Evolutionary conservation across 805 yeast genomes (phyloP).

Genomic region (Cyberlindnera bimundalis): DNA sequence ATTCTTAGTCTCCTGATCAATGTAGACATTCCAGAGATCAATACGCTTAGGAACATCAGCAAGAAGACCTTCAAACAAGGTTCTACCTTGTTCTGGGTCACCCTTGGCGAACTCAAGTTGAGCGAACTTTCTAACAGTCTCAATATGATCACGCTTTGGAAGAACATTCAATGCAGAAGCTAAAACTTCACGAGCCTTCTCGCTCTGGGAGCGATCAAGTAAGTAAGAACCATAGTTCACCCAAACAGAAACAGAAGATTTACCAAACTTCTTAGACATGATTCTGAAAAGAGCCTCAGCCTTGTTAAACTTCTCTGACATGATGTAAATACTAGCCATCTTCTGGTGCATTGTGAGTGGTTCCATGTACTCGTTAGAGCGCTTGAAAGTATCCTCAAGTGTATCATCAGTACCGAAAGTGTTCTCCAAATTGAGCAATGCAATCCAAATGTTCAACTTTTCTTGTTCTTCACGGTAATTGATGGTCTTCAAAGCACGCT

Average conservation of each 20-base stretch:
- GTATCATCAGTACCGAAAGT: constrained; percentile 87
- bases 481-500: constrained; percentile 88
- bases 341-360: constrained; percentile 76
- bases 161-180: constrained; percentile 69
- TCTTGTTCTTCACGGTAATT: constrained; percentile 90
- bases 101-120: constrained; percentile 85
- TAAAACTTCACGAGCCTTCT: constrained; percentile 68
- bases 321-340: constrained; percentile 67
- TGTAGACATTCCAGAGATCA: constrained; percentile 92
- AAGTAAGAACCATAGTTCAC: constrained; percentile 74
- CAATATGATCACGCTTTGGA: constrained; percentile 71
- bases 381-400: constrained; percentile 73
- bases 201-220: constrained; percentile 50
- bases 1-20: constrained; percentile 85
- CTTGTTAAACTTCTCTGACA: constrained; percentile 66
- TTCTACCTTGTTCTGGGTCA: constrained; percentile 91
- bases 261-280: constrained; percentile 78
- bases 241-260: constrained; percentile 69
- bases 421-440: constrained; percentile 88
- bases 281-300: constrained; percentile 67
- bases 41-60: constrained; percentile 88
- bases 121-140: constrained; percentile 83
- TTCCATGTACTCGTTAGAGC: constrained; percentile 91
- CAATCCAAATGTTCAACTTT: constrained; percentile 94
- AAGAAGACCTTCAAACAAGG: constrained; percentile 87